Evolutionary conservation across 805 yeast genomes (phyloP).

Genomic region (Zygoascus flipseniorum): DNA sequence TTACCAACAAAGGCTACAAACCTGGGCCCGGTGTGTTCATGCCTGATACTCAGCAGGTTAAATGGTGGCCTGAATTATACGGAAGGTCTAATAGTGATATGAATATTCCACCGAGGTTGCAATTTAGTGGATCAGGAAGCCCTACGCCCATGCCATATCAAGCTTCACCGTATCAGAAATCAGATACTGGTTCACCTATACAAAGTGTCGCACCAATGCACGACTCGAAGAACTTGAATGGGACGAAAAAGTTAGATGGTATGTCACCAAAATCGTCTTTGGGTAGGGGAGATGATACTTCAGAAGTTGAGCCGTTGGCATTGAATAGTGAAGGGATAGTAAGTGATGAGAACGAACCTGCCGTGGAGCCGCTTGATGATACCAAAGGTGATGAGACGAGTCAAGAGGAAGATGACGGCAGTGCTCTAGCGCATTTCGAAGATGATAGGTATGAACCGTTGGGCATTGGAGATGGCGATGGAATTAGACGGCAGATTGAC

Average conservation of each 20-base stretch:
- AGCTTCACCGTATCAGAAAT: not conserved
- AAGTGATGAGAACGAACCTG: no score
- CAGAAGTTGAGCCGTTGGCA: not conserved
- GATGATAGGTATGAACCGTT: not conserved
- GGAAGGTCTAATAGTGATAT: conserved; percentile 67
- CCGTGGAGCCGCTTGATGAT: not conserved
- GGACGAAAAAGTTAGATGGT: not conserved
- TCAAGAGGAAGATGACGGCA: not conserved
- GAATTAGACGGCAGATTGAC: not conserved
- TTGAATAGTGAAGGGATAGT: not conserved
- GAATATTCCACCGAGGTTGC: conserved; percentile 29
- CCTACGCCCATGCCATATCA: not conserved
- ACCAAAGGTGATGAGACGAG: not conserved
- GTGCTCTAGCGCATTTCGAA: not conserved
- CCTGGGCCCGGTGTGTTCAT: conserved; percentile 35
- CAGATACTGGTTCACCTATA: not conserved
- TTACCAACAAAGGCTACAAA: conserved; percentile 45
- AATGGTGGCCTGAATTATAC: conserved; percentile 85
- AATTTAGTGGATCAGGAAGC: not conserved
- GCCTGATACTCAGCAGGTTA: conserved; percentile 53
- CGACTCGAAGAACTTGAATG: not conserved
- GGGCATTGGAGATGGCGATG: not conserved
- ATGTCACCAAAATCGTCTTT: not conserved
- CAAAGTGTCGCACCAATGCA: not conserved
- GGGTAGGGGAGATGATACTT: not conserved